Evolutionary conservation across 371 early-diverging fungal genomes (phyloP).

Genomic region (Capillidium heterosporum): DNA sequence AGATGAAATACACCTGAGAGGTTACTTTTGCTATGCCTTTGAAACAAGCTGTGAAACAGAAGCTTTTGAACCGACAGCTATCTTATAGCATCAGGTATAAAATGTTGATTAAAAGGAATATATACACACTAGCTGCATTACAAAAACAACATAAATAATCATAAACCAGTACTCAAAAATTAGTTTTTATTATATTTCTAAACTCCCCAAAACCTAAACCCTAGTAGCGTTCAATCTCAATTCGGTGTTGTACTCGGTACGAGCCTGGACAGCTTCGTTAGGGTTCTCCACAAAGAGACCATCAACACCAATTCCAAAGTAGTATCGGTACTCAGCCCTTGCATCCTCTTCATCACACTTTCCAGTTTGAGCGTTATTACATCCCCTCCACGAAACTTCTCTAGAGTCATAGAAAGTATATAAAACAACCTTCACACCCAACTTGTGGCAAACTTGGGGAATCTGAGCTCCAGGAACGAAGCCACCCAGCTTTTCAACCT

Average conservation of each 20-base stretch:
- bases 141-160: too few relatives aligned
- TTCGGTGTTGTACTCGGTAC: conserved; percentile 5
- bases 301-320: conserved; percentile 17
- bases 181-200: too few relatives aligned
- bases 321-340: conserved; percentile 13
- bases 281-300: conserved; percentile 21
- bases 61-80: too few relatives aligned
- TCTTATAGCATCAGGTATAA: too few relatives aligned
- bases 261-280: conserved; percentile 11
- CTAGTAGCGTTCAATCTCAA: neutral
- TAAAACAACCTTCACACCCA: conserved; percentile 12
- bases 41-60: too few relatives aligned
- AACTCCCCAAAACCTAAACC: too few relatives aligned
- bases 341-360: neutral
- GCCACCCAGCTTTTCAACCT: conserved; percentile 16
- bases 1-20: too few relatives aligned
- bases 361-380: neutral
- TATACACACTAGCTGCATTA: too few relatives aligned
- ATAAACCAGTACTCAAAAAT: too few relatives aligned
- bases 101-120: too few relatives aligned
- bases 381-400: neutral
- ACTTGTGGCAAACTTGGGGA: conserved; percentile 10
- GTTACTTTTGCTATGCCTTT: too few relatives aligned
- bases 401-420: conserved; percentile 23
- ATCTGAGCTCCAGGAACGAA: conserved; percentile 12